These are phyloP conservation scores for Mycena capillaripes DNA, from an alignment of 768 basidiomycete genomes.

Conservation along the genomic window DNA sequence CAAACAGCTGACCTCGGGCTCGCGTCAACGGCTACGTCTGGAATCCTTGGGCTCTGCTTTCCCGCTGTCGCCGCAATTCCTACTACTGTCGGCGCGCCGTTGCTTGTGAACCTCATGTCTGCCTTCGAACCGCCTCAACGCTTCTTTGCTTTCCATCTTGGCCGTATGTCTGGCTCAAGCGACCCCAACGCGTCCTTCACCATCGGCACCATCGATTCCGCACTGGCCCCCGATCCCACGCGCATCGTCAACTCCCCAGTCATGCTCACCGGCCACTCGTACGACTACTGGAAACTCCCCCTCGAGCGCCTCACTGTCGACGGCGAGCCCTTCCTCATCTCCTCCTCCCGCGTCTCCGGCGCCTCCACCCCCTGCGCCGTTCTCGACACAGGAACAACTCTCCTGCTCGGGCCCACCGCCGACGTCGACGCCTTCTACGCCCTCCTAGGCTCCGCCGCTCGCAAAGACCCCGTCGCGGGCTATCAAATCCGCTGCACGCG, in stretches of 20 bases:
- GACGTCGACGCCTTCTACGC: conserved; percentile 70
- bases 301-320: conserved; percentile 61
- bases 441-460: conserved; percentile 56
- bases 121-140: conserved; percentile 53
- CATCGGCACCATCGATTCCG: conserved; percentile 63
- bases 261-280: conserved; percentile 49
- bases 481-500: conserved; percentile 69
- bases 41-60: conserved; percentile 70
- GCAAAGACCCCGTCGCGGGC: conserved; percentile 50
- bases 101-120: conserved; percentile 64
- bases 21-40: conserved; percentile 62
- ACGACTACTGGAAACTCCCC: conserved; percentile 74
- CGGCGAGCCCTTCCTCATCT: conserved; percentile 53
- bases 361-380: conserved; percentile 64
- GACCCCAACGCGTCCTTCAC: conserved; percentile 60
- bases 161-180: conserved; percentile 45
- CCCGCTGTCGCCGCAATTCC: conserved; percentile 62
- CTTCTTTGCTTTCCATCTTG: conserved; percentile 67
- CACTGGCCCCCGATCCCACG: conserved; percentile 46
- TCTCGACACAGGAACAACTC: conserved; percentile 74
- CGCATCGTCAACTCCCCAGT: conserved; percentile 57
- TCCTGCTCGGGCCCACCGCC: conserved; percentile 64
- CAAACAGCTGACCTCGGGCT: conserved; percentile 59
- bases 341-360: conserved; percentile 59
- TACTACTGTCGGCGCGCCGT: conserved; percentile 55